phyloP scores from a whole-genome alignment of 768 basidiomycete genomes.

The Cytidiella melzeri region DNA sequence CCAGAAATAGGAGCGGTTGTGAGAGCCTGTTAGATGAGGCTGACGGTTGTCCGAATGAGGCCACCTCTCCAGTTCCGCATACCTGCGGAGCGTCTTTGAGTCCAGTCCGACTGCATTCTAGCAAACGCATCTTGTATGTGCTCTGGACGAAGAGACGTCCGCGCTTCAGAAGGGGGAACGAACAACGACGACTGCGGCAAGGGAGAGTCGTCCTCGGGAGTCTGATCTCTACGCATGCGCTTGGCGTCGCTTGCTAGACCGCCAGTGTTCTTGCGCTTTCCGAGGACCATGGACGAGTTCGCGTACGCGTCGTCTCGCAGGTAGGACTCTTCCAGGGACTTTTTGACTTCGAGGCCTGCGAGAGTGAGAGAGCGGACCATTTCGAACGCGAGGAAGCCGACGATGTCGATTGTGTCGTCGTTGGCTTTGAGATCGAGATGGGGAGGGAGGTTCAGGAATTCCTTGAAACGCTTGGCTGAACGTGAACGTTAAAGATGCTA shows the following conservation, averaged over 20 bases:
- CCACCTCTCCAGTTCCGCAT: slow-evolving; percentile 90
- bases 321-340: slow-evolving; percentile 66
- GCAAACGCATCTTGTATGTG: slow-evolving; percentile 91
- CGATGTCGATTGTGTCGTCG: slow-evolving; percentile 94
- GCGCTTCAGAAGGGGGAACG: slow-evolving; percentile 73
- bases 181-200: slow-evolving; percentile 71
- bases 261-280: slow-evolving; percentile 57
- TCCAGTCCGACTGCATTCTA: slow-evolving; percentile 84
- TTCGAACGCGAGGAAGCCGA: slow-evolving; percentile 95
- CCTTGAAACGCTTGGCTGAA: slow-evolving; percentile 87
- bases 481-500: not conserved
- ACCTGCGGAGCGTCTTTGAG: slow-evolving; percentile 74
- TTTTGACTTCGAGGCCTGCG: slow-evolving; percentile 81
- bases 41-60: slow-evolving; percentile 70
- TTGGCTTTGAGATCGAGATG: slow-evolving; percentile 85
- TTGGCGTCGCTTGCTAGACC: slow-evolving; percentile 31
- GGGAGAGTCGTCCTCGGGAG: slow-evolving; percentile 58
- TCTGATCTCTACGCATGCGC: slow-evolving; percentile 41
- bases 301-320: slow-evolving; percentile 52
- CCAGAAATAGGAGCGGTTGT: too few relatives aligned
- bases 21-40: slow-evolving; percentile 61
- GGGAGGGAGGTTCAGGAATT: slow-evolving; percentile 85
- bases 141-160: slow-evolving; percentile 71
- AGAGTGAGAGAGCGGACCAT: slow-evolving; percentile 93
- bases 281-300: slow-evolving; percentile 51